A percentile compares a stretch with the other conserved stretches of the same genome.
These are phyloP conservation scores for Candida krabiensis DNA, from an alignment of 805 yeast genomes.

Conservation along the genomic window DNA sequence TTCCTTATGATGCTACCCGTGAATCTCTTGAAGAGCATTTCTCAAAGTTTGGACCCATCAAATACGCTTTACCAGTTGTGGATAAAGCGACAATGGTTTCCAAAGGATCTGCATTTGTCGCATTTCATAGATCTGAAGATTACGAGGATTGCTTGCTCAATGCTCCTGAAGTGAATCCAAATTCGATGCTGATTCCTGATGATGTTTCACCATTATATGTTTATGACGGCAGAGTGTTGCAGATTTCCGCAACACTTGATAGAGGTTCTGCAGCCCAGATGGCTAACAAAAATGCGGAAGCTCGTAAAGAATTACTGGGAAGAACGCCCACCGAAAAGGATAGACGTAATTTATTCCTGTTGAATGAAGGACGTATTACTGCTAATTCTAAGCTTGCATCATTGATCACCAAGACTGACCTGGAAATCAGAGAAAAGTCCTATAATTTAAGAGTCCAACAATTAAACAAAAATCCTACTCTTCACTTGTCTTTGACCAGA, in stretches of 20 bases:
- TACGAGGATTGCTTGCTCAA: slow-evolving; percentile 66
- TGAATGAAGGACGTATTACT: slow-evolving; percentile 93
- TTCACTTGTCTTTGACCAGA: slow-evolving; percentile 92
- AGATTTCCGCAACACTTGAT: slow-evolving; percentile 82
- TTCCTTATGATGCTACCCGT: slow-evolving; percentile 90
- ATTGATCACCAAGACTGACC: slow-evolving; percentile 64
- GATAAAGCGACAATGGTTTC: slow-evolving; percentile 86
- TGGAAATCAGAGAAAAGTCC: slow-evolving; percentile 87
- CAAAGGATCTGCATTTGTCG: slow-evolving; percentile 93
- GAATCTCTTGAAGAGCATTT: slow-evolving; percentile 81
- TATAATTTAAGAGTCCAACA: slow-evolving; percentile 85
- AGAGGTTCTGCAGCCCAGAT: slow-evolving; percentile 76
- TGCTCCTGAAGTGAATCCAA: slow-evolving; percentile 70
- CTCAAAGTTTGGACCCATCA: slow-evolving; percentile 77
- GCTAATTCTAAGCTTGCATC: slow-evolving; percentile 77
- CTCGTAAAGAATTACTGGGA: slow-evolving; percentile 76
- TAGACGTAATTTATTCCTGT: slow-evolving; percentile 76
- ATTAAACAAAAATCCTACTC: slow-evolving; percentile 83
- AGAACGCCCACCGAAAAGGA: slow-evolving; percentile 79
- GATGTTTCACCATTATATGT: slow-evolving; percentile 89
- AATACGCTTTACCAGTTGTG: slow-evolving; percentile 90
- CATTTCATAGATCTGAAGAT: slow-evolving; percentile 63
- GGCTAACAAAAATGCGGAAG: slow-evolving; percentile 68
- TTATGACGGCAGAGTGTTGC: slow-evolving; percentile 86
- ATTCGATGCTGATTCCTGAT: slow-evolving; percentile 79